phyloP scores from a whole-genome alignment of 768 basidiomycete genomes.

The Lentinula lateritia region DNA sequence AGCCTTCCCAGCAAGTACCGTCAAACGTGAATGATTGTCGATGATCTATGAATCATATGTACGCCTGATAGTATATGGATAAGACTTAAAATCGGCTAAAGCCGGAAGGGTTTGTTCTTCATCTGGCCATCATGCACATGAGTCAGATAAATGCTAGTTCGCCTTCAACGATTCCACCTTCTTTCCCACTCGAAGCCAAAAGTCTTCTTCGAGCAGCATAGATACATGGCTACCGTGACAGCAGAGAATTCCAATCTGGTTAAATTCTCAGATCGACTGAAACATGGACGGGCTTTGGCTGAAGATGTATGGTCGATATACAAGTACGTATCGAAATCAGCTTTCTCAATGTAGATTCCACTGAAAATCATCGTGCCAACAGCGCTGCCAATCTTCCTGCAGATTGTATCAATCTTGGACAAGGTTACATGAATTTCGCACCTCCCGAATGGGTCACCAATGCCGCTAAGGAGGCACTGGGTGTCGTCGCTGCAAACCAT shows the following conservation, averaged over 20 bases:
- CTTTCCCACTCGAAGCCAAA: neutral
- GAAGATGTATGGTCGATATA: conserved; percentile 91
- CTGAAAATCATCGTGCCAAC: neutral
- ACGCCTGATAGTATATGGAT: too few relatives aligned
- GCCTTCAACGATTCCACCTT: neutral
- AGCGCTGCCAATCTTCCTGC: conserved; percentile 84
- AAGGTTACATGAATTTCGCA: conserved; percentile 90
- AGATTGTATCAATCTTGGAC: conserved; percentile 95
- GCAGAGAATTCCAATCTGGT: conserved; percentile 22
- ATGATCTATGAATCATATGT: too few relatives aligned
- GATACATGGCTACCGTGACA: neutral
- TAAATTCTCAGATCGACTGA: conserved; percentile 66
- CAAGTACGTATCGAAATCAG: conserved; percentile 44
- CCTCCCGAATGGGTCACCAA: conserved; percentile 77
- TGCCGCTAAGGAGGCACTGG: conserved; percentile 67
- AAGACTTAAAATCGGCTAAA: neutral
- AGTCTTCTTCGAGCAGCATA: neutral
- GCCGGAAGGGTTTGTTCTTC: neutral
- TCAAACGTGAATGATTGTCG: too few relatives aligned
- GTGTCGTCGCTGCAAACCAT: conserved; percentile 63
- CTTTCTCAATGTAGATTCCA: neutral
- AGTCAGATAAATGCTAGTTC: neutral
- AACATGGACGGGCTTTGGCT: conserved; percentile 70
- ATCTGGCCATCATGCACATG: neutral
- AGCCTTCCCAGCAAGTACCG: too few relatives aligned